A percentile compares a stretch with the other conserved stretches of the same genome.
phyloP scores from a whole-genome alignment of 1,284 basidiomycete species.

The Ustilago shanxiensis region DNA sequence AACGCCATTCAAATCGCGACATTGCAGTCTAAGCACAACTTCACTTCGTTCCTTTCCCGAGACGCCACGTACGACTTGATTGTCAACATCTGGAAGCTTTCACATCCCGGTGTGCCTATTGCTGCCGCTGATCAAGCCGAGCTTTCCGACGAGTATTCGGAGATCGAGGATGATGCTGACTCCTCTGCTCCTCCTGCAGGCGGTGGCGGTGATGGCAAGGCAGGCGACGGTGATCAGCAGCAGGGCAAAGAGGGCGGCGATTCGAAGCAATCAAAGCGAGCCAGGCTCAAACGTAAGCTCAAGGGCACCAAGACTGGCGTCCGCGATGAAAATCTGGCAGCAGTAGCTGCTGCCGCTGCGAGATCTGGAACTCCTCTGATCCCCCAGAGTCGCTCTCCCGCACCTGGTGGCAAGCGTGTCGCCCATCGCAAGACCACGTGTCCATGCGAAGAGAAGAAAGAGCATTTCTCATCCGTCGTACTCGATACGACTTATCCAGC shows the following conservation, averaged over 20 bases:
- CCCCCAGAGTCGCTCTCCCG: conserved; percentile 37
- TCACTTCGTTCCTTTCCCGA: conserved; percentile 94
- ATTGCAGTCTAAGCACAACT: conserved; percentile 81
- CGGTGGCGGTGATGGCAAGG: conserved; percentile 30
- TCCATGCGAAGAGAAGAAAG: conserved; percentile 79
- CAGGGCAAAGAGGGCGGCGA: conserved; percentile 26
- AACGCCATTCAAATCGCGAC: conserved; percentile 95
- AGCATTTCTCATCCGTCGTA: conserved; percentile 81
- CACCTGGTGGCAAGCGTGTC: conserved; percentile 44
- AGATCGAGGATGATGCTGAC: conserved; percentile 50
- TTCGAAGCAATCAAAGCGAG: conserved; percentile 55
- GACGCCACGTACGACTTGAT: conserved; percentile 97
- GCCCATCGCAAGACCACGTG: conserved; percentile 77
- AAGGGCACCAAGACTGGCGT: conserved; percentile 54
- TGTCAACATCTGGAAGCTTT: conserved; percentile 93
- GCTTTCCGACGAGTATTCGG: conserved; percentile 52
- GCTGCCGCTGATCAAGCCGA: conserved; percentile 69
- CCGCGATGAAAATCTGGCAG: conserved; percentile 44
- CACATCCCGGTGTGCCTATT: conserved; percentile 80
- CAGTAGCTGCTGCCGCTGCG: conserved; percentile 45
- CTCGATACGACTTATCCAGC: conserved; percentile 86
- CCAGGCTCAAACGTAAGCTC: conserved; percentile 57
- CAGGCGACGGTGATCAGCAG: conserved; percentile 23
- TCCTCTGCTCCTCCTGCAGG: conserved; percentile 15
- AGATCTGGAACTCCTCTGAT: conserved; percentile 45